A percentile compares a stretch with the other conserved stretches of the same genome.
phyloP scores from a whole-genome alignment of 108 stramenopile species.

The Chaetoceros muelleri region DNA sequence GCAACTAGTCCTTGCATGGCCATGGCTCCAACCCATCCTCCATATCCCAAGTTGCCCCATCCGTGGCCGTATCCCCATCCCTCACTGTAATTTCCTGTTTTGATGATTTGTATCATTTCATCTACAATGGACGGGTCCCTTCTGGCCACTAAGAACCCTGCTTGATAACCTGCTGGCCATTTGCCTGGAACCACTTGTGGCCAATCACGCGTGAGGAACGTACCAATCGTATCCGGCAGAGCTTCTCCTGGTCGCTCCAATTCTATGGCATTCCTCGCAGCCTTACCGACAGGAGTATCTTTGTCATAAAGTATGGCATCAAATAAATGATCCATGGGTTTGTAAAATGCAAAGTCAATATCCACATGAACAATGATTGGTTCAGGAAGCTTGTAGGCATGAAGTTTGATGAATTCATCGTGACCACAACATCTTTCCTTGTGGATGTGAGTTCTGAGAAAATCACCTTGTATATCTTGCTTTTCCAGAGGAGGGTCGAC shows the following conservation, averaged over 20 bases:
- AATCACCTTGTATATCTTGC: constrained; percentile 24
- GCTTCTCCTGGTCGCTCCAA: constrained; percentile 35
- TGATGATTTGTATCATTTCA: constrained; percentile 35
- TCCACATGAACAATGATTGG: constrained; percentile 41
- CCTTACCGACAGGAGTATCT: constrained; percentile 17
- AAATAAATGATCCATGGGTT: constrained; percentile 62
- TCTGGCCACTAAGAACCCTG: constrained; percentile 49
- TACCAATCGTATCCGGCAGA: constrained; percentile 48
- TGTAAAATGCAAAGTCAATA: constrained; percentile 41
- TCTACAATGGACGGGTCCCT: constrained; percentile 33
- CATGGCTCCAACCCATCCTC: constrained; percentile 68
- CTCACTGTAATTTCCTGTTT: constrained; percentile 38
- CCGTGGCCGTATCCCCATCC: constrained; percentile 42
- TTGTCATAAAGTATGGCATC: constrained; percentile 47
- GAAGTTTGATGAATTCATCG: constrained; percentile 51
- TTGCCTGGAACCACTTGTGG: constrained; percentile 10
- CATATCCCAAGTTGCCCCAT: constrained; percentile 57
- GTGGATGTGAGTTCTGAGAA: constrained; percentile 37
- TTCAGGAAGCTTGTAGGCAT: constrained; percentile 54
- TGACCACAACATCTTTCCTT: constrained; percentile 56
- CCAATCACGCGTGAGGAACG: constrained; percentile 61
- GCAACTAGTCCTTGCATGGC: constrained; percentile 59
- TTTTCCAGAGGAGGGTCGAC: constrained; percentile 39
- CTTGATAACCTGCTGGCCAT: constrained; percentile 38
- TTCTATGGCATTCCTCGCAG: constrained; percentile 24